Evolutionary conservation across 2,329 filamentous ascomycete genomes (phyloP).

Genomic region (Cadophora luteo-olivacea): DNA sequence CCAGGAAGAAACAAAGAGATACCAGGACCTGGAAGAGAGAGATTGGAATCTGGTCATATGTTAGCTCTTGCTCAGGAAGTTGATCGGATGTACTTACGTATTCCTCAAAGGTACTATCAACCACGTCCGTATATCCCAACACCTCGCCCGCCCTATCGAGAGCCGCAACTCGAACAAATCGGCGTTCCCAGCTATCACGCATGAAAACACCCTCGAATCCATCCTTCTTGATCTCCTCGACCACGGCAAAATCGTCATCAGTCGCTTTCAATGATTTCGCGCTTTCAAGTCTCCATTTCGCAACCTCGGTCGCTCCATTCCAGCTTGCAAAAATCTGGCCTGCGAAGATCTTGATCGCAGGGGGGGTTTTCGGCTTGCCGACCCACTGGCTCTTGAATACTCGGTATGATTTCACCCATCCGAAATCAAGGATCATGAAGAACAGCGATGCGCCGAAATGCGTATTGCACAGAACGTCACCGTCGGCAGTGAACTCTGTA

Average conservation of each 20-base stretch:
- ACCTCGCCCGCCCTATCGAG: slow-evolving; percentile 10
- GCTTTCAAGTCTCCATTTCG: slow-evolving; percentile 31
- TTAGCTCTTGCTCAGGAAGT: background rate
- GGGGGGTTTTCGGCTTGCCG: slow-evolving; percentile 37
- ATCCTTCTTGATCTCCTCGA: slow-evolving; percentile 13
- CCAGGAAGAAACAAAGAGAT: background rate
- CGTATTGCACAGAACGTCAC: slow-evolving; percentile 50
- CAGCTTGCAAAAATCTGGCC: slow-evolving; percentile 43
- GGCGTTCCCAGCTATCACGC: slow-evolving; percentile 1
- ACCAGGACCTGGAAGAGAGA: slow-evolving; percentile 3
- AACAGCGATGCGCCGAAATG: slow-evolving; percentile 47
- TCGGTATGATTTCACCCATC: slow-evolving; percentile 39
- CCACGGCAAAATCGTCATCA: slow-evolving; percentile 15
- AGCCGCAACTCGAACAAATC: slow-evolving; percentile 19
- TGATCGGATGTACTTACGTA: background rate
- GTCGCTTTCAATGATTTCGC: slow-evolving; percentile 13
- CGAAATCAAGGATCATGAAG: slow-evolving; percentile 34
- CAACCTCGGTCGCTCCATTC: slow-evolving; percentile 46
- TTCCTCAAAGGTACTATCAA: slow-evolving; percentile 19
- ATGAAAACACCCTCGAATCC: slow-evolving; percentile 14
- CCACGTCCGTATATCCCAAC: slow-evolving; percentile 7
- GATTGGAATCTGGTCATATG: background rate
- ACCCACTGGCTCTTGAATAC: slow-evolving; percentile 41
- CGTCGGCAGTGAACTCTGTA: slow-evolving; percentile 53
- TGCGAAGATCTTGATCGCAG: slow-evolving; percentile 33